These are phyloP conservation scores for Acanthamoeba healyi DNA, from an alignment of 208 protist species.

Conservation along the genomic window DNA sequence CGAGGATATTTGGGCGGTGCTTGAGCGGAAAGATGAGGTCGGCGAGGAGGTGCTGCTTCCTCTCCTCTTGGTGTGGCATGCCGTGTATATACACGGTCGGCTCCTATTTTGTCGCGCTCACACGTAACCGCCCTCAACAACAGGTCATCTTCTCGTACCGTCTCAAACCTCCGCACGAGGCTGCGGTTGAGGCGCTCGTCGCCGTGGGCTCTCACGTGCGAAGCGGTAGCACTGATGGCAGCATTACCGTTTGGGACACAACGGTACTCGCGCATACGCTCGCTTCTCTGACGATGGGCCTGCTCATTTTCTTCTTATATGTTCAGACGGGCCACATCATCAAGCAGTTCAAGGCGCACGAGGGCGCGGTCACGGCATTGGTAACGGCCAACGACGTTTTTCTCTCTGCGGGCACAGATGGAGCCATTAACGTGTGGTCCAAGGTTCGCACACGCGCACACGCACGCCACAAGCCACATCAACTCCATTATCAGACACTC, in stretches of 20 bases:
- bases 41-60: background rate
- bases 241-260: constrained; percentile 62
- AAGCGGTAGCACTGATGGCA: constrained; percentile 22
- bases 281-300: too few species aligned
- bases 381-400: constrained; percentile 8
- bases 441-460: constrained; percentile 33
- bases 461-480: too few species aligned
- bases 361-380: background rate
- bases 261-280: too few species aligned
- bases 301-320: too few species aligned
- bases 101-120: background rate
- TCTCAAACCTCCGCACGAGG: background rate
- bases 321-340: constrained; percentile 23
- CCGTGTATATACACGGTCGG: background rate
- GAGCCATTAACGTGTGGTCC: constrained; percentile 41
- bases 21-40: constrained; percentile 53
- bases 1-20: constrained; percentile 63
- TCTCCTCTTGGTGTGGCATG: too few species aligned
- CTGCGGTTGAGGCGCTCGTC: background rate
- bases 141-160: constrained; percentile 41
- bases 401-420: constrained; percentile 14
- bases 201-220: constrained; percentile 30
- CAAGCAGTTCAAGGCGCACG: constrained; percentile 52
- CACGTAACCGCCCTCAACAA: too few species aligned
- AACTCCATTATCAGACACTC: too few species aligned